Conservation (phyloP, 2,329 filamentous ascomycete species). For the Cryoendolithus antarcticus region DNA sequence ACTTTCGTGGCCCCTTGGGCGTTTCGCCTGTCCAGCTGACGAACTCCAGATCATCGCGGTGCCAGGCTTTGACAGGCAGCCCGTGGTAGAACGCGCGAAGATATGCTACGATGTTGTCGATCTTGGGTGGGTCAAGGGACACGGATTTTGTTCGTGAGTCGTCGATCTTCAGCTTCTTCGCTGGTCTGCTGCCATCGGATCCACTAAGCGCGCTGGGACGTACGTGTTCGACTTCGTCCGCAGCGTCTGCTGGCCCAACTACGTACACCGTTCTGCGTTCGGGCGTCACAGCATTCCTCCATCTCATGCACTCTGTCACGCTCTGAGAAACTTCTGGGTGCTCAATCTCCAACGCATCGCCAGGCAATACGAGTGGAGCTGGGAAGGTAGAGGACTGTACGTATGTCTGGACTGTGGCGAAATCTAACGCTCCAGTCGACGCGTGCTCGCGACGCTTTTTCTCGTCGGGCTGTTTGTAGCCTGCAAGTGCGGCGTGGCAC, state of each 20-base stretch:
- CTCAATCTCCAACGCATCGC: slow-evolving; percentile 45
- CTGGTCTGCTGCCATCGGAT: slow-evolving; percentile 8
- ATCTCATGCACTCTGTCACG: slow-evolving; percentile 36
- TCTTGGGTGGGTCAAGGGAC: slow-evolving; percentile 9
- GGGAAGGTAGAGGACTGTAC: slow-evolving; percentile 33
- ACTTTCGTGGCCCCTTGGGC: too few species aligned
- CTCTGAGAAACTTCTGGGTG: slow-evolving; percentile 41
- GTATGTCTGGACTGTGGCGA: not conserved
- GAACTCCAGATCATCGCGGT: too few species aligned
- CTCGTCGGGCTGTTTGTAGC: slow-evolving; percentile 1
- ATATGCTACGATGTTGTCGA: slow-evolving; percentile 29
- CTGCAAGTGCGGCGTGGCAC: slow-evolving; percentile 1
- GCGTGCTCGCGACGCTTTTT: not conserved
- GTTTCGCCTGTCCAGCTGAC: too few species aligned
- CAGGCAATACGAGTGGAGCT: slow-evolving; percentile 46
- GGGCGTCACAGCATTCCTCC: slow-evolving; percentile 33
- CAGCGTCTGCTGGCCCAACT: slow-evolving; percentile 32
- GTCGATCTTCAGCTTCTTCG: slow-evolving; percentile 2
- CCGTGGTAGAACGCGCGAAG: slow-evolving; percentile 43
- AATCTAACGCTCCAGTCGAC: not conserved
- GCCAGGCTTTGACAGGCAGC: slow-evolving; percentile 32
- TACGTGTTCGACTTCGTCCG: slow-evolving; percentile 19
- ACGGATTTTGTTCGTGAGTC: slow-evolving; percentile 1
- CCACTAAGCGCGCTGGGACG: slow-evolving; percentile 35
- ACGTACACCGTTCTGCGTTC: slow-evolving; percentile 43